Evolutionary conservation across 2,329 filamentous ascomycete genomes (phyloP), one percentile per base, ranked within the genome.

Genomic region (Colletotrichum sp.): DNA sequence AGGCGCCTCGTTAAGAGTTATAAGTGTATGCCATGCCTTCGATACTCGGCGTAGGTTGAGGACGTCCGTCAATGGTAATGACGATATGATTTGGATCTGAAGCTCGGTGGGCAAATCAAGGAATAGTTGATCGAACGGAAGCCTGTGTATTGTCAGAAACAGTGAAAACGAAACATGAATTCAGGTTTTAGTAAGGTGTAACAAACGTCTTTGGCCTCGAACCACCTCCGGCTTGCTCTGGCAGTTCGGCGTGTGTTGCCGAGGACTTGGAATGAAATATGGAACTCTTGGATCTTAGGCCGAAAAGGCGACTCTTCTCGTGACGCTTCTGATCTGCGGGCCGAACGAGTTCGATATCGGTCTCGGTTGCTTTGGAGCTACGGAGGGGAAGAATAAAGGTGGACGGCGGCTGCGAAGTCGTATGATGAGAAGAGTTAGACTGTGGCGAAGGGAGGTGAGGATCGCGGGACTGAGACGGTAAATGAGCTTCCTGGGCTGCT

Each of bases 31-130:
- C 86, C 91, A 92, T 38, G 89, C 87, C 78, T 88, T 90, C 2
- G 91, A 93, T 16, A 90, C 87, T 32, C 90, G 82, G 75, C 92
- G 89, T 26, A 93, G 85, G 76, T 88, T 92, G 36, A 93, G 85
- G 18, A 93, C 85, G 75, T 92, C 91, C 36, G 90, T 89, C 48
- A 93, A 86, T 1, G 92, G 90, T 32, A 93, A 85, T 2, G 88
- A 88, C 4, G 90, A 88, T 66, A 93, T 89, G 77, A 93, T 89
- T 79, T 93, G 90, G 28, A 92, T 88, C 81, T 93, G 91, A 61
- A 93, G 83, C 82, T 93, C 92, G 75, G 88, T 91, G 3, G 92
- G 92, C 8, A 93, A 83, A 34, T 84, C 85, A 26, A 90, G 84
- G 77, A 93, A 92, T n/a, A 91, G 85, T 67, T 90, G 87, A 74